Base-by-base conservation (phyloP, 345 rosid genomes). In the Dipteronia sinensis region DNA sequence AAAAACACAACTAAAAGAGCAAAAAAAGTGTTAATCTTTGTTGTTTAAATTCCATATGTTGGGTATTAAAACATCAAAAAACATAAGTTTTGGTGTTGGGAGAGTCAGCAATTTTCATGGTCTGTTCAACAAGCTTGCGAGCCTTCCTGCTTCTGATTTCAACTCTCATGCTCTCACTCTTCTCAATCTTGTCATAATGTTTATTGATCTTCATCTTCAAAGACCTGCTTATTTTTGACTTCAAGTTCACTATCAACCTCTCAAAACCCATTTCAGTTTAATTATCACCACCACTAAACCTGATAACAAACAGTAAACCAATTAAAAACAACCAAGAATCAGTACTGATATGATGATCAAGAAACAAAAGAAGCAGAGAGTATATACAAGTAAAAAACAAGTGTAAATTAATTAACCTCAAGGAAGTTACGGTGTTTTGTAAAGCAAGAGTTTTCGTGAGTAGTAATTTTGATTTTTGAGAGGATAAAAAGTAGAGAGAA, bases 131-230 rank as follows among this genome's bases (percentile, higher is more conserved):
- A 38, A 95, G 86, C 83, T 90, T 93, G 56, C 83, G 79, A 10
- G 98, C 98, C 81, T 91, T 93, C 80, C 88, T 87, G 90, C 98
- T 95, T 80, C 89, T 87, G 1, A 95, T 86, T 82, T 95, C 98
- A 65, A 89, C 79, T 72, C 97, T 90, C 98, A 92, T 95, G 83
- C 98, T 95, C n/a, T 93, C 95, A 75, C 92, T 95, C 88, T 95
- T 95, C 66, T 93, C 97, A 61, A 95, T 87, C 93, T 89, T 93
- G 73, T 93, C 92, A 67, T 93, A 91, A 27, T 82, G 78, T 67
- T 84, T 20, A 56, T 4, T 93, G 38, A 34, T 34, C 87, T 87
- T 77, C 84, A 80, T 83, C 89, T 81, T 93, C 89, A 91, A 42
- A 2, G 79, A 69, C 90, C 85, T 56, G 62, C 62, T 93, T 73